A percentile compares a stretch with the other conserved stretches of the same genome.
phyloP scores from a whole-genome alignment of 306 rosid species.

The Citrullus amarus region DNA sequence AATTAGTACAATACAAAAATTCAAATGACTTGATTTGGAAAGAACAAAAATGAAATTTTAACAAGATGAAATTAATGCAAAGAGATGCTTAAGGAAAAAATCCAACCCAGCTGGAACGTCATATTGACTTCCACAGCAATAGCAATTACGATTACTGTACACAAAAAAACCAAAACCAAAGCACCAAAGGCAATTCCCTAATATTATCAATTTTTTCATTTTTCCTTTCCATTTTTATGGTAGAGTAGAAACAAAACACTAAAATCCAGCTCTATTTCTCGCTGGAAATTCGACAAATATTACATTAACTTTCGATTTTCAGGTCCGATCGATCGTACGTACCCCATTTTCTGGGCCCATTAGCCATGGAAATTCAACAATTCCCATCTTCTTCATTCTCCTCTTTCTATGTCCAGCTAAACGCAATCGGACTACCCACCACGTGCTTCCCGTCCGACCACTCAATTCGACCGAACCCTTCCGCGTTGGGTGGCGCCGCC shows the following conservation, averaged over 20 bases:
- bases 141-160: not conserved
- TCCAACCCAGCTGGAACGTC: no score
- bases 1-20: no score
- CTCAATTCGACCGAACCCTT: constrained; percentile 46
- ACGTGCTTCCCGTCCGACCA: constrained; percentile 62
- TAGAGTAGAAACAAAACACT: not conserved
- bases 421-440: constrained; percentile 51
- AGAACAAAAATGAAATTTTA: no score
- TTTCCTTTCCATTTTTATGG: not conserved
- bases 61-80: not conserved
- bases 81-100: not conserved
- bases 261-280: not conserved
- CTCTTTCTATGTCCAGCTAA: constrained; percentile 29
- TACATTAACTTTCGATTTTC: not conserved
- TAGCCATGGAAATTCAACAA: not conserved
- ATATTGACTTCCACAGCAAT: not conserved
- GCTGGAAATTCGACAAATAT: not conserved
- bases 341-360: not conserved
- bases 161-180: not conserved
- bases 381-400: not conserved
- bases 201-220: not conserved
- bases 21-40: no score
- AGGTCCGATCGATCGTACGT: not conserved
- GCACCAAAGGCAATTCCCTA: not conserved
- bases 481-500: not conserved